Base-by-base conservation (phyloP, 73 alveolate genomes). In the Uronychia binucleata region DNA sequence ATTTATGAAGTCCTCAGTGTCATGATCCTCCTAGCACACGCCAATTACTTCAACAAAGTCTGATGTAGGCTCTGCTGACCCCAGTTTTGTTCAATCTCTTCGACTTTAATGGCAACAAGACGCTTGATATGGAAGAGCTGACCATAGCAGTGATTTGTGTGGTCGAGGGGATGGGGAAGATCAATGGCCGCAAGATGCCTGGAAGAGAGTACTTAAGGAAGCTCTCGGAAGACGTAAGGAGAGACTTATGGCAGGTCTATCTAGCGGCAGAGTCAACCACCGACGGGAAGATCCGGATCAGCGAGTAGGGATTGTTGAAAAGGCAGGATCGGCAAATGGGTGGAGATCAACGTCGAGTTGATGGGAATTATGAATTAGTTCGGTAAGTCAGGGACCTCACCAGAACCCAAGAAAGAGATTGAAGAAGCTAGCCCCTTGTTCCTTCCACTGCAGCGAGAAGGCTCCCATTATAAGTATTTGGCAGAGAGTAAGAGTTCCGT, bases 81-180 rank as follows among this genome's bases (percentile, higher is more conserved):
- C 5, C 5, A 46, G 67, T 46, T 19, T 19, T 46, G 5, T 46
- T 46, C 67, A 46, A 19, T 46, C n/a, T 46, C 5, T 46, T 46
- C 19, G 93, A 88, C 33, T 88, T 88, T 33, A 91, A 88, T 82
- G 89, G 88, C 0, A 83, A 83, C 34, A 74, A 82, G 30, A 84
- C 28, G n/a, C 77, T 88, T 1, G 94, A 88, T 34, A n/a, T 58
- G 0, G 87, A 88, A 46, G 94, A 88, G 60, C 31, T 82, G n/a
- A 34, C 90, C 1, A 82, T 88, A 30, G 34, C 80, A 84, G 94
- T 88, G 0, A 74, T 88, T 5, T 77, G 91, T 81, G 33, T 88
- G 25, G 77, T 87, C 57, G 84, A 78, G 26, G 94, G 94, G n/a
- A 79, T 88, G 94, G 78, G 91, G 1, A 75, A 87, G 46, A 58